Conservation (phyloP, 768 basidiomycete species). For the Suillus subalutaceus region DNA sequence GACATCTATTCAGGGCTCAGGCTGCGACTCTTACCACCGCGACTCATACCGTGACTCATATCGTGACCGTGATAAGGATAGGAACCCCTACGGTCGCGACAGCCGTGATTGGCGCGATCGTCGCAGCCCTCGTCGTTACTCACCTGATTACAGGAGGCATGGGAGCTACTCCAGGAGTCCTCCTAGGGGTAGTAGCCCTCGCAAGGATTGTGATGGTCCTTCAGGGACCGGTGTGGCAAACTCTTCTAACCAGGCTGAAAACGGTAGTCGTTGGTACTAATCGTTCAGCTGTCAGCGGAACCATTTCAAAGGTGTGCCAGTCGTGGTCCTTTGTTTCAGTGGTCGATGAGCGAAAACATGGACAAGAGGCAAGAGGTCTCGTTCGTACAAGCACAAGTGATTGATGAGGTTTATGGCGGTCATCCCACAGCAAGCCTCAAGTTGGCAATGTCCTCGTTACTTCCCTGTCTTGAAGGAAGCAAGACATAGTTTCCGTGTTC, state of each 20-base stretch:
- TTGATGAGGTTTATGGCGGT: conserved; percentile 45
- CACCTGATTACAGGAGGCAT: conserved; percentile 75
- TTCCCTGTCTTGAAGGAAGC: conserved; percentile 48
- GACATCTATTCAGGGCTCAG: conserved; percentile 42
- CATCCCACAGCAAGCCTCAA: conserved; percentile 43
- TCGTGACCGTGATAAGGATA: conserved; percentile 54
- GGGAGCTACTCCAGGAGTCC: conserved; percentile 82
- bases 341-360: conserved; percentile 32
- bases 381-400: conserved; percentile 40
- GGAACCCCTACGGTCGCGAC: conserved; percentile 72
- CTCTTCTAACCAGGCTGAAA: conserved; percentile 41
- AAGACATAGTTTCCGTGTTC: conserved; percentile 47
- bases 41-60: conserved; percentile 46
- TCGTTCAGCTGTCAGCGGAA: conserved; percentile 15
- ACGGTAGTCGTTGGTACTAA: conserved; percentile 65
- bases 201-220: conserved; percentile 51
- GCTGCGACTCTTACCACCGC: conserved; percentile 49
- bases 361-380: conserved; percentile 41
- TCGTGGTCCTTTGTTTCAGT: conserved; percentile 30
- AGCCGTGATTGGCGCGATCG: conserved; percentile 79
- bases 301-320: conserved; percentile 15
- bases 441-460: conserved; percentile 50
- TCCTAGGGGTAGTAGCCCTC: conserved; percentile 67
- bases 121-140: conserved; percentile 74
- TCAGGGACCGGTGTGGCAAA: conserved; percentile 37